phyloP scores from a whole-genome alignment of 78 protist species.

The Cyanophora paradoxa region DNA sequence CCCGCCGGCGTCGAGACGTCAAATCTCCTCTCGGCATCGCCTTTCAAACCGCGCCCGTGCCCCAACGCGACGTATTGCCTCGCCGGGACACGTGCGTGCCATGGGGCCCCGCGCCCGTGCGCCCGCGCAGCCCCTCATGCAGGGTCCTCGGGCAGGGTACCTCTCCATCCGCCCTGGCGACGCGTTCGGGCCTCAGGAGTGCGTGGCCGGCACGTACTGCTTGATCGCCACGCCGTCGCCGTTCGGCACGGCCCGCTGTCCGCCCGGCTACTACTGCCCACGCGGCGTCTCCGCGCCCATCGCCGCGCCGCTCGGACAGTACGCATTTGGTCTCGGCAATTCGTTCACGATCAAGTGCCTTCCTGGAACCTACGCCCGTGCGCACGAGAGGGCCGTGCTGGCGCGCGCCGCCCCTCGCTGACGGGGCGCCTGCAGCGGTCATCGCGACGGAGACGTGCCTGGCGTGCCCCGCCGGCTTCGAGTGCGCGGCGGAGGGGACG shows the following conservation, averaged over 20 bases:
- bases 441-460: background rate
- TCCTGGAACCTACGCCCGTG: too few species aligned
- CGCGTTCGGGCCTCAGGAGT: slow-evolving; percentile 3
- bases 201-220: slow-evolving; percentile 20
- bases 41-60: background rate
- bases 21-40: background rate
- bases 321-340: too few species aligned
- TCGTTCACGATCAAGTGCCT: too few species aligned
- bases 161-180: too few species aligned
- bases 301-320: background rate
- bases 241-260: slow-evolving; percentile 18
- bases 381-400: too few species aligned
- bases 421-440: background rate
- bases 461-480: background rate
- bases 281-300: background rate
- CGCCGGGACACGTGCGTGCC: too few species aligned
- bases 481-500: slow-evolving; percentile 4
- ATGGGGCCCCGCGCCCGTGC: too few species aligned
- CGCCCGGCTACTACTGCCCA: slow-evolving; percentile 8
- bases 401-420: too few species aligned
- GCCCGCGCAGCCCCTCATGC: too few species aligned
- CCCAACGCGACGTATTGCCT: slow-evolving; percentile 6
- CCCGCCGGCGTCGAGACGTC: background rate
- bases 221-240: background rate
- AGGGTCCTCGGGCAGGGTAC: too few species aligned